Conservation (phyloP, 306 rosid genomes). For the Quercus rubra region DNA sequence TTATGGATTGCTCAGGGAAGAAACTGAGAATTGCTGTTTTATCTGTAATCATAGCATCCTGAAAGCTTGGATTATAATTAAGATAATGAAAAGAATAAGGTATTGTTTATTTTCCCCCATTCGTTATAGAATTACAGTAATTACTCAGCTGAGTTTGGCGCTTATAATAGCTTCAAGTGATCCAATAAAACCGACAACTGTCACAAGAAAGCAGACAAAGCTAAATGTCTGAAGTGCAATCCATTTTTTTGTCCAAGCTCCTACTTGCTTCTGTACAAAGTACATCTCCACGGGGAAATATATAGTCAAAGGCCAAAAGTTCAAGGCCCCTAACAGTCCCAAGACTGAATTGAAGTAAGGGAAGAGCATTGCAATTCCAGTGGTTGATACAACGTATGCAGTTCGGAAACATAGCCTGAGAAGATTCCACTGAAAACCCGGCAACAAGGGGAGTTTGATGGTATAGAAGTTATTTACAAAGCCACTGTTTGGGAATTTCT, state of each 20-base stretch:
- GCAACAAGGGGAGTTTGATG: conserved; percentile 40
- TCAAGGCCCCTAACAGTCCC: conserved; percentile 73
- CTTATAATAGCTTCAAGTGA: conserved; percentile 69
- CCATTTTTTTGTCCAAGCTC: conserved; percentile 77
- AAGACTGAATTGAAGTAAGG: conserved; percentile 85
- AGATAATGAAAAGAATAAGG: too few relatives aligned
- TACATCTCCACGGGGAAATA: conserved; percentile 91
- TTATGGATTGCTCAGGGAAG: too few relatives aligned
- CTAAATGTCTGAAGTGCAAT: conserved; percentile 51
- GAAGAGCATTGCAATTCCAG: conserved; percentile 63
- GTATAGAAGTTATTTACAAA: conserved; percentile 56
- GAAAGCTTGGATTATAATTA: too few relatives aligned
- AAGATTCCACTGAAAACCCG: conserved; percentile 40
- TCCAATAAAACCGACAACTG: conserved; percentile 56
- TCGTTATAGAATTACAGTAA: neutral
- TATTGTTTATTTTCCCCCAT: too few relatives aligned
- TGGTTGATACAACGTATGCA: conserved; percentile 62
- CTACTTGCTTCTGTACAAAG: conserved; percentile 62
- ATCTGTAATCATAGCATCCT: too few relatives aligned
- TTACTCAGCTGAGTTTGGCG: conserved; percentile 36
- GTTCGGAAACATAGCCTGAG: conserved; percentile 69
- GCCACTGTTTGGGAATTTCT: conserved; percentile 49
- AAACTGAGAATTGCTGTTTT: too few relatives aligned
- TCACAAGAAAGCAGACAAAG: conserved; percentile 54
- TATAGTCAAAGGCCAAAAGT: conserved; percentile 81